A percentile compares a stretch with the other conserved stretches of the same genome.
Evolutionary conservation across 78 protist genomes (phyloP).

Genomic region (Thecamonas trahens): DNA sequence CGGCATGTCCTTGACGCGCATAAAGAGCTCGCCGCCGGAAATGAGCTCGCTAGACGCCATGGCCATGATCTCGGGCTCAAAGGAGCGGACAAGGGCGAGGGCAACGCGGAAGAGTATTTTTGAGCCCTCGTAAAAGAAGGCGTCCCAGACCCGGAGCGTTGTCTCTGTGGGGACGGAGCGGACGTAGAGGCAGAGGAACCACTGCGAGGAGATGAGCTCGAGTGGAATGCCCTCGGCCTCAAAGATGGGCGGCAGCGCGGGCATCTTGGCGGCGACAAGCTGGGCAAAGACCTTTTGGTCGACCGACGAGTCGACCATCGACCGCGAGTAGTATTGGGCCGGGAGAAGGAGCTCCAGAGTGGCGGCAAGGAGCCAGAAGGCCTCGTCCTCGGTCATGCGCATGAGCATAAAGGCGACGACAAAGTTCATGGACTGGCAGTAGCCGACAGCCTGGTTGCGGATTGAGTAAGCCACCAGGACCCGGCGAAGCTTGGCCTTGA

Average conservation of each 20-base stretch:
- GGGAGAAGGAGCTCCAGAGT: slow-evolving; percentile 64
- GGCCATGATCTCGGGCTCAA: background rate
- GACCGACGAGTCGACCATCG: slow-evolving; percentile 49
- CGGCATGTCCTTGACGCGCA: background rate
- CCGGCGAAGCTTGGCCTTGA: slow-evolving; percentile 23
- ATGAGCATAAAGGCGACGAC: slow-evolving; percentile 62
- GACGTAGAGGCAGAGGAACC: slow-evolving; percentile 59
- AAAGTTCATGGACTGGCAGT: slow-evolving; percentile 84
- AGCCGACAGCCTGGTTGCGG: slow-evolving; percentile 70
- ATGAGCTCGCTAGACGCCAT: background rate
- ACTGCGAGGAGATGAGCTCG: slow-evolving; percentile 40
- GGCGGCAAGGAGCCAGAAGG: slow-evolving; percentile 70
- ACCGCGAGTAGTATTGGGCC: slow-evolving; percentile 38
- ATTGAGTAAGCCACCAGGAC: slow-evolving; percentile 62
- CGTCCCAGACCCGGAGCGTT: slow-evolving; percentile 63
- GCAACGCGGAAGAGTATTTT: slow-evolving; percentile 52
- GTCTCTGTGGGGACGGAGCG: slow-evolving; percentile 51
- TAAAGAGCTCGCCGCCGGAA: background rate
- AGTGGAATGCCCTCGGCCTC: slow-evolving; percentile 11
- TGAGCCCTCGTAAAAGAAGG: slow-evolving; percentile 57
- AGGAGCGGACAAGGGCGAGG: too few relatives aligned
- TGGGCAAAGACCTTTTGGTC: slow-evolving; percentile 53
- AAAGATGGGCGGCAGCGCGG: slow-evolving; percentile 29
- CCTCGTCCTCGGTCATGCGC: slow-evolving; percentile 67
- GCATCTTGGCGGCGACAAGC: slow-evolving; percentile 26